Percentiles rank a stretch among this genome's conserved stretches.
Conservation (phyloP, 2,329 filamentous ascomycete genomes). For the Elsinoe ampelina region DNA sequence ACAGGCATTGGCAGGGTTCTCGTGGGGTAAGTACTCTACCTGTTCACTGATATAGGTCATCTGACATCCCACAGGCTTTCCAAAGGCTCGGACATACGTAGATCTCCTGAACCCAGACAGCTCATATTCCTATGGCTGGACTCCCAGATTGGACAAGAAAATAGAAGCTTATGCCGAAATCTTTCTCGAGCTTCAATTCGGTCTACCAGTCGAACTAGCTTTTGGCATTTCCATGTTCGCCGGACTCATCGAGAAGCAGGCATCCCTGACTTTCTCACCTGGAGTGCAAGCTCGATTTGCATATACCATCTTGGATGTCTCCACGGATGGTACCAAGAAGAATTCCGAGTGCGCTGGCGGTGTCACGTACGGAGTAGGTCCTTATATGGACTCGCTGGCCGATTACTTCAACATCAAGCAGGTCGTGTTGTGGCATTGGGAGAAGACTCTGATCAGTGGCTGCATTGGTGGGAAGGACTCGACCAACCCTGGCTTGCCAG, state of each 20-base stretch:
- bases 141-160: slow-evolving; percentile 15
- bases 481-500: background rate
- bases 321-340: background rate
- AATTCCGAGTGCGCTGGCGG: background rate
- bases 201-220: slow-evolving; percentile 12
- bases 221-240: slow-evolving; percentile 15
- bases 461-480: background rate
- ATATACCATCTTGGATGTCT: background rate
- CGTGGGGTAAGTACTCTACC: background rate
- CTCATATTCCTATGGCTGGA: slow-evolving; percentile 13
- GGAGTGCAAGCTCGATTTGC: background rate
- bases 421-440: background rate
- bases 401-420: background rate
- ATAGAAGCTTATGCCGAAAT: slow-evolving; percentile 15
- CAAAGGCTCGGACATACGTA: slow-evolving; percentile 11
- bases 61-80: slow-evolving; percentile 10
- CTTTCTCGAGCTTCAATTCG: slow-evolving; percentile 2
- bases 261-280: background rate
- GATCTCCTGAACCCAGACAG: slow-evolving; percentile 12
- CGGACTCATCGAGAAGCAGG: slow-evolving; percentile 2
- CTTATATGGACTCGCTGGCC: background rate
- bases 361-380: background rate
- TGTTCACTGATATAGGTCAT: background rate
- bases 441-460: background rate
- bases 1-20: slow-evolving; percentile 14